A percentile compares a stretch with the other conserved stretches of the same genome.
These are phyloP conservation scores for Boletus rubropictus DNA, from an alignment of 768 basidiomycete species.

Conservation along the genomic window DNA sequence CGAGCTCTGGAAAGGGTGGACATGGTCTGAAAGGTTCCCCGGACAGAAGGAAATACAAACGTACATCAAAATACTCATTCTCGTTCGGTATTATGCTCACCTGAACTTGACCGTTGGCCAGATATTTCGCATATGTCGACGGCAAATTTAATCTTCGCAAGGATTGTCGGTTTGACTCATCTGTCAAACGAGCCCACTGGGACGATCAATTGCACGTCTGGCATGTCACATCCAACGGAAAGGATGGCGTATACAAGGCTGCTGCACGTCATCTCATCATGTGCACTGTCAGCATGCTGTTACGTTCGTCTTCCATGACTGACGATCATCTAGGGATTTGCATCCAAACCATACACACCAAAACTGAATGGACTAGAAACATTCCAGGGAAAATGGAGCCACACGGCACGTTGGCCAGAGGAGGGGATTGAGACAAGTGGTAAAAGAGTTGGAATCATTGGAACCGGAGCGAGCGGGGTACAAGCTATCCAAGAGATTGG, in stretches of 20 bases:
- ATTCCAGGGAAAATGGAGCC: conserved; percentile 9
- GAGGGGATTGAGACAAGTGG: conserved; percentile 11
- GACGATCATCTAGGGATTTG: not conserved
- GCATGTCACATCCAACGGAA: conserved; percentile 3
- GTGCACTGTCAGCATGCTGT: conserved; percentile 5
- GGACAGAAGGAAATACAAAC: conserved; percentile 8
- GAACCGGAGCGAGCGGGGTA: conserved; percentile 14
- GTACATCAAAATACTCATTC: not conserved
- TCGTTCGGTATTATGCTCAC: not conserved
- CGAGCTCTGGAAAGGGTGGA: conserved; percentile 12
- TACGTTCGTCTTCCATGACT: not conserved
- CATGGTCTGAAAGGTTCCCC: conserved; percentile 14
- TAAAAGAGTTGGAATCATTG: conserved; percentile 15
- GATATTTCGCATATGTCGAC: conserved; percentile 14
- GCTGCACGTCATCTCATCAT: conserved; percentile 8
- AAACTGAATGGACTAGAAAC: conserved; percentile 5
- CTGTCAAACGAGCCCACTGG: conserved; percentile 9
- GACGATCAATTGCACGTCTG: conserved; percentile 7
- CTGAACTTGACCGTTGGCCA: not conserved
- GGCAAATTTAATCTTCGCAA: conserved; percentile 12
- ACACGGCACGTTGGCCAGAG: conserved; percentile 13
- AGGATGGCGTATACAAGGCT: conserved; percentile 10
- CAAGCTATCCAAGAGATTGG: conserved; percentile 15
- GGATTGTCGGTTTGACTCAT: conserved; percentile 11
- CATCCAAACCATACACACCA: conserved; percentile 11